A percentile compares a stretch with the other conserved stretches of the same genome.
phyloP scores from a whole-genome alignment of 345 rosid genomes.

The Sonneratia caseolaris region DNA sequence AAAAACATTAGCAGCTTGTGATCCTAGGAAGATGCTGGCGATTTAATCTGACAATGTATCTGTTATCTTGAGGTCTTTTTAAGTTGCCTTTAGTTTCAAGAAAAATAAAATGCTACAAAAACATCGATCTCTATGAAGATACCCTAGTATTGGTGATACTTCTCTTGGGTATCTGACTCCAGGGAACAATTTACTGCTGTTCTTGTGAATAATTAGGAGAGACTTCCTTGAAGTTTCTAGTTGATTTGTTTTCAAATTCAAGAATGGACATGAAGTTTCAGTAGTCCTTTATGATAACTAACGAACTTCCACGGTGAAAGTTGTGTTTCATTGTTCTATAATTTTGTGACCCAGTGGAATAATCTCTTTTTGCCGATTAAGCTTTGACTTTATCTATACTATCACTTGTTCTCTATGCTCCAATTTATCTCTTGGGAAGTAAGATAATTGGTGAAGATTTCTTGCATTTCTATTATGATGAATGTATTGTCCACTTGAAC shows the following conservation, averaged over 20 bases:
- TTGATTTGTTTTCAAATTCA: background rate
- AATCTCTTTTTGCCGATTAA: background rate
- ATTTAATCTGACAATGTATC: background rate
- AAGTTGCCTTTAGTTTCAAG: background rate
- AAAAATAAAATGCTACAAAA: background rate
- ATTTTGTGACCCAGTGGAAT: background rate
- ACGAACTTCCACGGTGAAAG: background rate
- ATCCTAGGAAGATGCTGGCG: too few relatives aligned
- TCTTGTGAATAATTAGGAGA: background rate
- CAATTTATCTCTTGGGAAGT: constrained; percentile 2
- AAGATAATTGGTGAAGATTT: background rate
- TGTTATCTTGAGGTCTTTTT: background rate
- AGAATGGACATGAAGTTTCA: background rate
- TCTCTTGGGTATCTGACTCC: background rate
- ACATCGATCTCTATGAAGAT: background rate
- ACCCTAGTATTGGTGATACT: background rate
- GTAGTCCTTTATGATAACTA: background rate
- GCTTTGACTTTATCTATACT: background rate
- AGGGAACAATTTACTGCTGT: background rate
- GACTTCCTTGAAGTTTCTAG: background rate
- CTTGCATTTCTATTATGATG: background rate
- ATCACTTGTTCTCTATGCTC: background rate
- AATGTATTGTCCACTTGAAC: background rate
- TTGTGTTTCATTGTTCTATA: background rate
- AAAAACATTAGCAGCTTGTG: background rate